Evolutionary conservation across 441 rosid genomes (phyloP), one percentile per base, ranked within the genome.

Genomic region (Croton laevigatus): DNA sequence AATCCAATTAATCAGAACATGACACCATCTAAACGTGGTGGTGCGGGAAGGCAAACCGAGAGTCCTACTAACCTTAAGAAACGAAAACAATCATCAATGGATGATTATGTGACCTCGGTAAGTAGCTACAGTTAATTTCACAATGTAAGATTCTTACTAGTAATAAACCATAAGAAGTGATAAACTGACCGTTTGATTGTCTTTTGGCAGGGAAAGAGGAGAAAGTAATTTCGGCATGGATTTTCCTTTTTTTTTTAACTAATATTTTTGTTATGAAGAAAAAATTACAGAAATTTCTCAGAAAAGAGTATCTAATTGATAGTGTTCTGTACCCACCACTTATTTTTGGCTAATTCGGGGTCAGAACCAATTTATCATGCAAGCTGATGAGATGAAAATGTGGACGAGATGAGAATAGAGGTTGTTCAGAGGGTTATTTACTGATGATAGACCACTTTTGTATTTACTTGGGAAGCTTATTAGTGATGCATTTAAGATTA

Each of bases 41-140:
- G 80, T 7, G 62, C 53, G 52, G 91, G 89, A 61, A 88, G 97
- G 73, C 97, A 87, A 61, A 85, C 84, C 0, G 97, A 91, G 74
- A 93, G 92, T 77, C 96, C 96, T 51, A 73, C 79, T 65, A 81
- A 83, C 11, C 65, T 65, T 4, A 93, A 89, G 88, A 96, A 91
- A 78, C 89, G 92, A 66, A 91, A 90, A 84, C 97, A 89, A 73
- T 76, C 82, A 40, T 82, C 97, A 2, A 89, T 89, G 91, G 98
- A 91, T 79, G 98, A 96, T 73, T 90, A 82, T 44, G 49, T 86
- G 69, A 85, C 79, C 83, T 81, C 96, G 66, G 97, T 91, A 85
- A 27, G 80, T 73, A 14, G 46, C 58, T 13, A 3, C 9, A 13
- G 13, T 23, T 44, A 16, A 20, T 52, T 44, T 40, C 16, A 32